Base-by-base conservation (phyloP, 2,329 filamentous ascomycete genomes). In the Colletotrichum siamense region DNA sequence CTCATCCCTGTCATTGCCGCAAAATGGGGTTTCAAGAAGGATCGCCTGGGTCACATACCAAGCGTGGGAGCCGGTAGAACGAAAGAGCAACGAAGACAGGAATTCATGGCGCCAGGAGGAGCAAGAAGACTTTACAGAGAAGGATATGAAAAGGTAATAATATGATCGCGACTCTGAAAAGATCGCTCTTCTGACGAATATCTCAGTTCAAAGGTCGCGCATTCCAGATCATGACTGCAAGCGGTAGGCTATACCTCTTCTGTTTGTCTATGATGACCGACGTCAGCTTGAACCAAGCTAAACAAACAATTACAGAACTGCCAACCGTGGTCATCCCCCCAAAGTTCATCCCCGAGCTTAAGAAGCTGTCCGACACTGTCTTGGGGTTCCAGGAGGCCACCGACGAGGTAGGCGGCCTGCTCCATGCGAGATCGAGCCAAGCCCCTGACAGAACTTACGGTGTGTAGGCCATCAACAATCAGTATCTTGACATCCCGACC, bases 361-460 rank as follows among this genome's bases (percentile, higher is more conserved):
- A 63, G 30, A 63, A 63, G n/a, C 61, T 63, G 61, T 34, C 61
- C n/a, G 61, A 63, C n/a, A 24, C 18, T 9, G 61, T 63, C 12
- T 36, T 36, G 30, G 61, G 61, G 28, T 63, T 63, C n/a, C 61
- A 63, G 61, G 61, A 63, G 30, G 61, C 61, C 13, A 63, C 61
- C 18, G 32, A 63, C 12, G 32, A 36, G 34, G 61, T 63, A n/a
- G n/a, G 30, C n/a, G 10, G 44, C 22, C 44, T 52, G n/a, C 10
- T 52, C 44, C 10, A 13, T 22, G 44, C 6, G 13, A 52, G 44
- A 7, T 52, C 10, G 44, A 24, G 10, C 44, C n/a, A 52, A 52
- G 44, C n/a, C 12, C 44, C n/a, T 52, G 44, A 52, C 44, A 24
- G 6, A 52, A 13, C 44, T 12, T 52, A 3, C 3, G n/a, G 1